phyloP scores from a whole-genome alignment of 2,329 filamentous ascomycete genomes.

The Myriosclerotinia duriaeana region DNA sequence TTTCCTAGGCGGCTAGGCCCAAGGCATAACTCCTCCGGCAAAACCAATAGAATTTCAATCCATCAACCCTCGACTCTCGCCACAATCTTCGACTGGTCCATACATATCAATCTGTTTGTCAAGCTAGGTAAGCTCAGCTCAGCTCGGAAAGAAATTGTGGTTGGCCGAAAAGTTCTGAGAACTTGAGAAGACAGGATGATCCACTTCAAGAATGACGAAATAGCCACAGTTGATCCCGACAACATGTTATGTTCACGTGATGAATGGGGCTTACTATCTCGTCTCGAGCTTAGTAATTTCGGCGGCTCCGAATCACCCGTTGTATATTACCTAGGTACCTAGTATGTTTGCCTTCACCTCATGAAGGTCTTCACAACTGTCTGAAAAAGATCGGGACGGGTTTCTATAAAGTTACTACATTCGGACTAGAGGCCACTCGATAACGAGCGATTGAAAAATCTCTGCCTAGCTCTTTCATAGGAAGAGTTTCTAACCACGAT shows the following conservation, averaged over 20 bases:
- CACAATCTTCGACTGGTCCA: background rate
- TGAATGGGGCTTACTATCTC: background rate
- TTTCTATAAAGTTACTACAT: too few relatives aligned
- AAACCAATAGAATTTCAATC: background rate
- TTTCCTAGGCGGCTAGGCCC: background rate
- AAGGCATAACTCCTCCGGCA: background rate
- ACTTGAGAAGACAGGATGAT: background rate
- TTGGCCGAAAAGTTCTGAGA: background rate
- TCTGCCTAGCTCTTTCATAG: background rate
- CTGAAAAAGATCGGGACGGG: too few relatives aligned
- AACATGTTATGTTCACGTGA: background rate
- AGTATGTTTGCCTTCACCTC: too few relatives aligned
- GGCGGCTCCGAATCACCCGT: too few relatives aligned
- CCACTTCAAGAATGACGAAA: slow-evolving; percentile 1
- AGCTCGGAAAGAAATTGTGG: background rate
- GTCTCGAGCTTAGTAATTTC: slow-evolving; percentile 1
- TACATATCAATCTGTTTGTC: background rate
- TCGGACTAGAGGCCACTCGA: background rate
- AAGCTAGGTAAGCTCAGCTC: too few relatives aligned
- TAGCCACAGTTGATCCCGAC: slow-evolving; percentile 11
- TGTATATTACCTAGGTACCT: too few relatives aligned
- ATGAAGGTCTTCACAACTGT: too few relatives aligned
- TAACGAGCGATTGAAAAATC: background rate
- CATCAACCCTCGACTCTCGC: background rate
- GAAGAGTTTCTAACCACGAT: background rate